Evolutionary conservation across 2,329 filamentous ascomycete genomes (phyloP), one percentile per base, ranked within the genome.

Genomic region (Xylaria sp.): DNA sequence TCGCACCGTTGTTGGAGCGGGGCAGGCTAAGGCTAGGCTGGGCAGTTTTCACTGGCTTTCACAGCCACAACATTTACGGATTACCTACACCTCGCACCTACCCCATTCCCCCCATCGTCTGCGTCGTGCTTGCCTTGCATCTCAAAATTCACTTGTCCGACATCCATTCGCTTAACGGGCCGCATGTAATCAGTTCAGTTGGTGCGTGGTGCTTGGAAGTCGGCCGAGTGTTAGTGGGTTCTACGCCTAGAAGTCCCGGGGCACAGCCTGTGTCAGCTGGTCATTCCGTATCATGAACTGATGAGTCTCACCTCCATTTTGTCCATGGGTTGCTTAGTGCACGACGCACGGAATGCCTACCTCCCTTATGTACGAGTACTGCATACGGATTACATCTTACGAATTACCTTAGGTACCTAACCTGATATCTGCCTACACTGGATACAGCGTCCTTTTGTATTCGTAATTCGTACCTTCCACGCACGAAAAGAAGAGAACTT

Each of bases 151-250:
- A 54, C 54, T 55, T 54, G 59, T 37, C 59, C 61, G 59, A 59
- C 57, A 61, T 56, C 56, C 46, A 63, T 57, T 61, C 61, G 59
- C 61, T 61, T 63, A 57, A 63, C 55, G 53, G 51, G 39, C 59
- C 48, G 34, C 53, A 52, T 44, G 44, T 44, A 53, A 10, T 11
- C 13, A 13, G 37, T 42, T 42, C 23, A 30, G 23, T 30, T 6
- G 23, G 23, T 30, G 23, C 23, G 23, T 30, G 23, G 23, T 30
- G 23, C 23, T 30, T 30, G 23, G 23, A 5, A 30, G 23, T 30
- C 23, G 23, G 23, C 23, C 23, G 23, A 30, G 23, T 30, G 23
- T 30, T 30, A 30, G 23, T 30, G 23, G 23, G 23, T 30, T 30
- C 23, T 30, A 30, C 23, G 23, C 23, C 23, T 30, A 30, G 23